These are phyloP conservation scores for Aureobasidium namibiae DNA, from an alignment of 2,329 filamentous ascomycete species.

Conservation along the genomic window DNA sequence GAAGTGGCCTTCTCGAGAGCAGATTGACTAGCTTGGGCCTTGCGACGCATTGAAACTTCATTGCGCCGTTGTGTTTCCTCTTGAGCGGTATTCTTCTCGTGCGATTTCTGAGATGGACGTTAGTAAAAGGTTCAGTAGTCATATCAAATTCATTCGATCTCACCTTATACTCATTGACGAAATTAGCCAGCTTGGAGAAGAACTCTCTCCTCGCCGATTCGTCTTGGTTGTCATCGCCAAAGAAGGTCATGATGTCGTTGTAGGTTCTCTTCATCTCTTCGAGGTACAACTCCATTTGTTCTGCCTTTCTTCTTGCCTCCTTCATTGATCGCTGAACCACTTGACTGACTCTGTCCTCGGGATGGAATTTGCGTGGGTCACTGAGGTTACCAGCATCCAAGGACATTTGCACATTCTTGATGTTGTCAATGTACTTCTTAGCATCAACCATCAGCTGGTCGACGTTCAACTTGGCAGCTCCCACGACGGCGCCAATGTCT, in stretches of 20 bases:
- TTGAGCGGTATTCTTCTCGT: constrained; percentile 77
- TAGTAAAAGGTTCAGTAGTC: constrained; percentile 1
- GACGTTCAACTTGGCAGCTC: constrained; percentile 84
- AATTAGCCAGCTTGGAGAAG: constrained; percentile 85
- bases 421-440: constrained; percentile 86
- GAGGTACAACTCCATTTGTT: constrained; percentile 88
- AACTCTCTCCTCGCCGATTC: constrained; percentile 92
- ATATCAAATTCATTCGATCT: constrained; percentile 21
- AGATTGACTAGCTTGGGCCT: constrained; percentile 60
- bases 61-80: constrained; percentile 81
- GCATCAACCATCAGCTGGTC: constrained; percentile 84
- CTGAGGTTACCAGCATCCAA: constrained; percentile 90
- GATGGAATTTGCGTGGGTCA: constrained; percentile 96
- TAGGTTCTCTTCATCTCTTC: constrained; percentile 88
- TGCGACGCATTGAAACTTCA: constrained; percentile 87
- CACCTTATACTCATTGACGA: constrained; percentile 86
- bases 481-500: constrained; percentile 73
- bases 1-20: constrained; percentile 36
- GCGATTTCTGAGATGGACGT: constrained; percentile 56
- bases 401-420: constrained; percentile 86
- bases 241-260: constrained; percentile 93
- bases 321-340: constrained; percentile 93
- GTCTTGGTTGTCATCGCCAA: constrained; percentile 86
- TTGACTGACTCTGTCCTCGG: constrained; percentile 87
- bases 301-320: constrained; percentile 88